These are phyloP conservation scores for Puccinia horiana DNA, from an alignment of 1,284 basidiomycete genomes.

Conservation along the genomic window DNA sequence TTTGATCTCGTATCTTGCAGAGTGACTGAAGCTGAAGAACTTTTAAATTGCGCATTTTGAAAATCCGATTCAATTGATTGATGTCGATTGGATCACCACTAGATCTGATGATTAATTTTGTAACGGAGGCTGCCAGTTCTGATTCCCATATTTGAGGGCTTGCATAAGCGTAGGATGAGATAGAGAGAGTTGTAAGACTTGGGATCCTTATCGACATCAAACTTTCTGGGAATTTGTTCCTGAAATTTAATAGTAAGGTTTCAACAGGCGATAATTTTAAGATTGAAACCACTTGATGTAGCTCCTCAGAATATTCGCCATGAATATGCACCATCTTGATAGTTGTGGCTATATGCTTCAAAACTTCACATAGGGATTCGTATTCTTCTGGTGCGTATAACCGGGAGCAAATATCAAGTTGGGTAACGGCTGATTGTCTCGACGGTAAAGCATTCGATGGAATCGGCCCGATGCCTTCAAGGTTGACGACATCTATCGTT, in stretches of 20 bases:
- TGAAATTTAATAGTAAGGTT: constrained; percentile 21
- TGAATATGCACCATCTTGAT: constrained; percentile 24
- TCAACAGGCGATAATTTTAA: constrained; percentile 21
- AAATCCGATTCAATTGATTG: not conserved
- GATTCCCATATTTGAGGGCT: constrained; percentile 19
- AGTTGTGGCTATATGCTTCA: constrained; percentile 23
- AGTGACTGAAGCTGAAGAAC: constrained; percentile 29
- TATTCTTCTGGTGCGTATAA: constrained; percentile 33
- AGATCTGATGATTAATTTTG: constrained; percentile 24
- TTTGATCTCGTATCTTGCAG: constrained; percentile 10
- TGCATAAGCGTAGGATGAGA: constrained; percentile 32
- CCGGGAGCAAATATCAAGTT: constrained; percentile 28
- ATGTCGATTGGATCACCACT: constrained; percentile 20
- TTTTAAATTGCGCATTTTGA: constrained; percentile 25
- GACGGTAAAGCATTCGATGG: not conserved
- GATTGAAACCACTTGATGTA: constrained; percentile 9
- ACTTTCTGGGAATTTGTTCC: constrained; percentile 28
- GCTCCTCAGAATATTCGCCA: constrained; percentile 31
- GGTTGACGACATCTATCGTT: constrained; percentile 30
- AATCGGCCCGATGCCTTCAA: not conserved
- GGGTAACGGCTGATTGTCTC: not conserved
- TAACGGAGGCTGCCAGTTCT: not conserved
- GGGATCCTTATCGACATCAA: constrained; percentile 8
- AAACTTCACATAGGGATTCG: constrained; percentile 3
- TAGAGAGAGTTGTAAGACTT: constrained; percentile 18